Evolutionary conservation across 768 basidiomycete genomes (phyloP).

Genomic region (Leccinum disarticulatum): DNA sequence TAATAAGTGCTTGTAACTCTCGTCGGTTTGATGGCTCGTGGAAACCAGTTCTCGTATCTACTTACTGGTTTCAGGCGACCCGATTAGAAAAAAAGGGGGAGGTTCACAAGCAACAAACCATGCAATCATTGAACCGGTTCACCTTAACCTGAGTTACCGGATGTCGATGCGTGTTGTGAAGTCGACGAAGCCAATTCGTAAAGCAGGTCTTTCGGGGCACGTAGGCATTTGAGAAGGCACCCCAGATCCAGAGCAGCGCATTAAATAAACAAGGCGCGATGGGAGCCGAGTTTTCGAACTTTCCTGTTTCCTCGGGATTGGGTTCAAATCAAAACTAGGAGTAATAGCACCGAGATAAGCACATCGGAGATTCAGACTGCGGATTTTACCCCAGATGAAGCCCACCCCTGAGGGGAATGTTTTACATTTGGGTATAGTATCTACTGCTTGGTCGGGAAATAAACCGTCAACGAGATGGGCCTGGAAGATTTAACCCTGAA

Average conservation of each 20-base stretch:
- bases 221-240: constrained; percentile 19
- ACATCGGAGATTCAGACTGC: constrained; percentile 1
- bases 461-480: too few relatives aligned
- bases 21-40: constrained; percentile 9
- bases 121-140: constrained; percentile 2
- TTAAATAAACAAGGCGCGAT: constrained; percentile 13
- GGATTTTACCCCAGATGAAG: constrained; percentile 18
- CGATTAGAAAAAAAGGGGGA: constrained; percentile 5
- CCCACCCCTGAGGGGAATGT: constrained; percentile 3
- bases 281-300: constrained; percentile 10
- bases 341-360: constrained; percentile 20
- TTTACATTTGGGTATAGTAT: constrained; percentile 6
- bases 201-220: constrained; percentile 1
- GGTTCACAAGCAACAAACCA: neutral
- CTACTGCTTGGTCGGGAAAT: neutral
- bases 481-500: neutral
- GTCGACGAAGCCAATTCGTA: constrained; percentile 6
- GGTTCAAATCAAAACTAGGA: constrained; percentile 8
- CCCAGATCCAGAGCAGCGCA: constrained; percentile 30
- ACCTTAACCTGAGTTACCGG: constrained; percentile 4
- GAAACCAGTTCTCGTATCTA: constrained; percentile 16
- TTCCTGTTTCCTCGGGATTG: constrained; percentile 16
- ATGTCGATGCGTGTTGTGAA: constrained; percentile 2
- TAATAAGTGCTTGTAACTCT: neutral
- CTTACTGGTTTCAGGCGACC: neutral